Percentiles rank a stretch among this genome's conserved stretches.
Conservation (phyloP, 257 asterid genomes). For the Penstemon newberryi region DNA sequence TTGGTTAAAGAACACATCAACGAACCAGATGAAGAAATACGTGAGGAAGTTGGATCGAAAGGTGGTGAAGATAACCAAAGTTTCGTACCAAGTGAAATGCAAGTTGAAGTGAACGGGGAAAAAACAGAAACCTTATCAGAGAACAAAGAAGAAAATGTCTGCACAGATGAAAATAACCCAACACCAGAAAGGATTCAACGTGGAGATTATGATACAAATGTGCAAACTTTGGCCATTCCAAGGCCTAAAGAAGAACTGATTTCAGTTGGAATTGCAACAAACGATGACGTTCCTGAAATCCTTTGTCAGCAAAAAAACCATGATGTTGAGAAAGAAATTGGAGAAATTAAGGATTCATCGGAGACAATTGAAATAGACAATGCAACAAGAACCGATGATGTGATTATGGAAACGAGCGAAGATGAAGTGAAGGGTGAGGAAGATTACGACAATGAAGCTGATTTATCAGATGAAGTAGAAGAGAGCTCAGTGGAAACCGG, state of each 20-base stretch:
- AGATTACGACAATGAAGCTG: slow-evolving; percentile 24
- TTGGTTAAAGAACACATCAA: slow-evolving; percentile 19
- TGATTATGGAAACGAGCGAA: slow-evolving; percentile 1
- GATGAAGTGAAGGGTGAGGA: slow-evolving; percentile 23
- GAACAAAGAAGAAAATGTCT: slow-evolving; percentile 19
- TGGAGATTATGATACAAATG: no score
- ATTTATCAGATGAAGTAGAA: slow-evolving; percentile 33
- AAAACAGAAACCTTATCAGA: not conserved
- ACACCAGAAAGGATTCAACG: not conserved
- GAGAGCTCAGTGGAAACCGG: slow-evolving; percentile 38
- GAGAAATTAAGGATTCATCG: slow-evolving; percentile 20
- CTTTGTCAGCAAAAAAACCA: slow-evolving; percentile 19
- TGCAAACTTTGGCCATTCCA: not conserved
- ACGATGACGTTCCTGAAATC: slow-evolving; percentile 23
- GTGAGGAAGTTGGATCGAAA: slow-evolving; percentile 14
- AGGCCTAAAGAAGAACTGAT: slow-evolving; percentile 15
- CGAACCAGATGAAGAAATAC: slow-evolving; percentile 14
- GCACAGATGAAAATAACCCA: not conserved
- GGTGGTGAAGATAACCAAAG: slow-evolving; percentile 10
- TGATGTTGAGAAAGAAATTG: not conserved
- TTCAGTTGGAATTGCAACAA: slow-evolving; percentile 5
- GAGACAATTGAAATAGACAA: not conserved
- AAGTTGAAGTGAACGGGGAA: slow-evolving; percentile 14
- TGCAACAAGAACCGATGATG: not conserved
- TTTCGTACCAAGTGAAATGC: not conserved